Evolutionary conservation across 1,139 yeast genomes (phyloP).

Genomic region (Hyphopichia pseudoburtonii): DNA sequence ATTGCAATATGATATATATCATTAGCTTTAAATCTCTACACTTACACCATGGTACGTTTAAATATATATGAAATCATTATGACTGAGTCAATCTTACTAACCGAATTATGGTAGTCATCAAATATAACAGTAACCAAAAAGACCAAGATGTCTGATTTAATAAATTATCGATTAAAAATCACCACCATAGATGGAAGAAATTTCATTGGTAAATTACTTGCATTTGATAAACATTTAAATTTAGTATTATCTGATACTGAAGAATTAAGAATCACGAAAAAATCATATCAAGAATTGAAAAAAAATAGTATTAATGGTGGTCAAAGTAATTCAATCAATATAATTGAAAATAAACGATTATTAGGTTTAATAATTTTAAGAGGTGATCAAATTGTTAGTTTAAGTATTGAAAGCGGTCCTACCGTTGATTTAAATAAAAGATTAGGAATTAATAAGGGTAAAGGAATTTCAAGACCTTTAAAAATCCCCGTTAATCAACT

Average conservation of each 20-base stretch:
- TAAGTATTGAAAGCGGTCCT: slow-evolving; percentile 81
- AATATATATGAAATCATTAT: not conserved
- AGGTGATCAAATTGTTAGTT: slow-evolving; percentile 86
- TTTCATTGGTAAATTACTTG: slow-evolving; percentile 75
- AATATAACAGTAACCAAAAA: slow-evolving; percentile 33
- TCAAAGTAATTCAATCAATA: slow-evolving; percentile 12
- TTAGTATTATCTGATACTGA: slow-evolving; percentile 82
- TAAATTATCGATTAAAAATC: slow-evolving; percentile 73
- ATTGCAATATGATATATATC: not conserved
- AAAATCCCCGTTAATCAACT: slow-evolving; percentile 27
- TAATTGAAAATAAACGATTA: slow-evolving; percentile 61
- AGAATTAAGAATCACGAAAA: slow-evolving; percentile 75
- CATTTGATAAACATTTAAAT: slow-evolving; percentile 90
- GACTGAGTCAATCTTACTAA: not conserved
- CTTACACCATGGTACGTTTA: not conserved
- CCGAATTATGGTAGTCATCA: not conserved
- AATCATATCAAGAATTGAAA: slow-evolving; percentile 44
- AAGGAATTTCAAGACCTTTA: slow-evolving; percentile 44
- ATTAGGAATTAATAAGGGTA: slow-evolving; percentile 43
- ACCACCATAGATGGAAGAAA: slow-evolving; percentile 73
- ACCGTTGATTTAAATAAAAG: slow-evolving; percentile 47
- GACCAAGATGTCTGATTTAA: slow-evolving; percentile 64
- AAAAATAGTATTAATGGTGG: slow-evolving; percentile 20
- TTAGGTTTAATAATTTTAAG: slow-evolving; percentile 81
- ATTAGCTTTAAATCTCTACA: too few species aligned